These are phyloP conservation scores for Mycena olivaceomarginata DNA, from an alignment of 768 basidiomycete genomes.

Conservation along the genomic window DNA sequence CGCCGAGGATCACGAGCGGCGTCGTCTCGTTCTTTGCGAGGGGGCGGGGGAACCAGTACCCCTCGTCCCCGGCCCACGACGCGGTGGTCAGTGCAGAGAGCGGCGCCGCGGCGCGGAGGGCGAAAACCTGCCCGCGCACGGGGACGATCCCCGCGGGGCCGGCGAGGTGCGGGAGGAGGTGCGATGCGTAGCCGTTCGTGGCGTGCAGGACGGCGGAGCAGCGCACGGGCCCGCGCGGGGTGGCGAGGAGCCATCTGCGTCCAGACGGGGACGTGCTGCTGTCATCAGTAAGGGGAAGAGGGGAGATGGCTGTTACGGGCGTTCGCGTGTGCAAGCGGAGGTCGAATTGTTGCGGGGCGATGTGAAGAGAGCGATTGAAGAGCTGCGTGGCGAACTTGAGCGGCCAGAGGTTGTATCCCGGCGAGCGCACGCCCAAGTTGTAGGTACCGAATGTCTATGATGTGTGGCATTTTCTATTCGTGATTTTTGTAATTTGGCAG, in stretches of 20 bases:
- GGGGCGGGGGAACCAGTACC: slow-evolving; percentile 90
- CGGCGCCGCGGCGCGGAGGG: slow-evolving; percentile 61
- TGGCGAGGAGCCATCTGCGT: slow-evolving; percentile 72
- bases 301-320: slow-evolving; percentile 72
- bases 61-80: slow-evolving; percentile 70
- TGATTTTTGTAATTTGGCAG: not conserved
- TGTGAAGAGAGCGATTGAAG: slow-evolving; percentile 60
- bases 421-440: slow-evolving; percentile 71
- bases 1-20: slow-evolving; percentile 87
- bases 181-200: slow-evolving; percentile 89
- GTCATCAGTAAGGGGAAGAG: slow-evolving; percentile 46
- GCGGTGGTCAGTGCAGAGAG: slow-evolving; percentile 61
- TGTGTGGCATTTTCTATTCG: not conserved
- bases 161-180: slow-evolving; percentile 82
- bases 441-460: slow-evolving; percentile 64
- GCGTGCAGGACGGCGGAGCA: slow-evolving; percentile 87
- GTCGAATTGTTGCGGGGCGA: slow-evolving; percentile 53
- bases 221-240: slow-evolving; percentile 78
- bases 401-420: slow-evolving; percentile 85
- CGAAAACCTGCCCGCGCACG: slow-evolving; percentile 81
- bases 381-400: slow-evolving; percentile 85
- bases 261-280: slow-evolving; percentile 27
- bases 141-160: slow-evolving; percentile 78
- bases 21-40: slow-evolving; percentile 36
- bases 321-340: slow-evolving; percentile 85